Conservation (phyloP, 495 filamentous ascomycete species). For the Hypoxylon lienhwacheense region DNA sequence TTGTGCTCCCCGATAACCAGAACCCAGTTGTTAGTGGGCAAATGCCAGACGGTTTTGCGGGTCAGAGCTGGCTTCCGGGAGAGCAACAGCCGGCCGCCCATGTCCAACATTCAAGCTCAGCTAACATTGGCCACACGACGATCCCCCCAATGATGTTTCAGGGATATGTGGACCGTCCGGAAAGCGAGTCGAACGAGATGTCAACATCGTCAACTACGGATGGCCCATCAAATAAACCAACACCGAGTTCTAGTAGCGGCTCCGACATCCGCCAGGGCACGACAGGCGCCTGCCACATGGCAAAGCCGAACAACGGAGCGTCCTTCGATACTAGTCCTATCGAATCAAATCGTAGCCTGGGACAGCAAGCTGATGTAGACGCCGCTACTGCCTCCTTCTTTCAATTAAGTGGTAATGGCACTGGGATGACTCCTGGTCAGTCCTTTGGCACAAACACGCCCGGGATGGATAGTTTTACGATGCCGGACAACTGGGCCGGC, state of each 20-base stretch:
- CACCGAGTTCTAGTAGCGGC: conserved; percentile 55
- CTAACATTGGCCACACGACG: conserved; percentile 34
- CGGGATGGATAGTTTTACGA: conserved; percentile 42
- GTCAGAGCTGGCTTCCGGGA: conserved; percentile 38
- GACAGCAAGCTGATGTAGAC: conserved; percentile 40
- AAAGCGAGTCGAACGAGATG: conserved; percentile 46
- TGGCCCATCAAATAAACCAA: conserved; percentile 50
- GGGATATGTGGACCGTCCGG: conserved; percentile 32
- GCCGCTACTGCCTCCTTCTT: conserved; percentile 41
- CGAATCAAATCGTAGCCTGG: conserved; percentile 41
- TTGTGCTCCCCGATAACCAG: conserved; percentile 35
- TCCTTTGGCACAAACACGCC: conserved; percentile 36
- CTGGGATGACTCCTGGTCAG: conserved; percentile 40
- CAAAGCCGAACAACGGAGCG: conserved; percentile 39
- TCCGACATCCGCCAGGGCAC: conserved; percentile 45
- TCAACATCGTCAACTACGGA: conserved; percentile 44
- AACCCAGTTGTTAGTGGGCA: conserved; percentile 18
- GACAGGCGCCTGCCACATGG: conserved; percentile 31
- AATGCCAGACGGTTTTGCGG: conserved; percentile 28
- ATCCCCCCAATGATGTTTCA: conserved; percentile 38
- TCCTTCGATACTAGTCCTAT: conserved; percentile 53
- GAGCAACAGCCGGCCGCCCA: conserved; percentile 43
- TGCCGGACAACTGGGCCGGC: conserved; percentile 45
- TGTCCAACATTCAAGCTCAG: conserved; percentile 34
- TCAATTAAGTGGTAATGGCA: conserved; percentile 35